A percentile compares a stretch with the other conserved stretches of the same genome.
These are phyloP conservation scores for Stipa capillata DNA, from an alignment of 176 grass and related monocot species.

Conservation along the genomic window DNA sequence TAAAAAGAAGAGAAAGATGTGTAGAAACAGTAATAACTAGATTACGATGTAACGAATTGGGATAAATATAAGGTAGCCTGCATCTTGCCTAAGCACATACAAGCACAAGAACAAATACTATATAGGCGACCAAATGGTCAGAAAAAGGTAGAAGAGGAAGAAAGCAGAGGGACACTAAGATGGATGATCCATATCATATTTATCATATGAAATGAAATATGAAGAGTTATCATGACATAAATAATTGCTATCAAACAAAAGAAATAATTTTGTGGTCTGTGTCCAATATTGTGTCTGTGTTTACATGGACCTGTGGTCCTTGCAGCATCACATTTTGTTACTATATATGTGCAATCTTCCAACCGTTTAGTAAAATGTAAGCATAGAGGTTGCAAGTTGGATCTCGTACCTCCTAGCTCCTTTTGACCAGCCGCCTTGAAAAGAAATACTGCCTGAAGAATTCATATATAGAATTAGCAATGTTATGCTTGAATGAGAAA, in stretches of 20 bases:
- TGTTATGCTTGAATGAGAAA: not conserved
- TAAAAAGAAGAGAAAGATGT: not conserved
- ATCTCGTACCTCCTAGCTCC: constrained; percentile 9
- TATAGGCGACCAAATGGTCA: not conserved
- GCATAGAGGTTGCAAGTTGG: too few species aligned
- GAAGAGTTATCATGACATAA: not conserved
- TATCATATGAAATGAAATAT: not conserved
- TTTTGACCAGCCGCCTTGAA: constrained; percentile 50
- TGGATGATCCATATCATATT: not conserved
- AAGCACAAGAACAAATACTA: not conserved
- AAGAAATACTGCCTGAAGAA: constrained; percentile 31
- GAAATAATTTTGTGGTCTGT: not conserved
- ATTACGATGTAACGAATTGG: not conserved
- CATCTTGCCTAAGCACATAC: not conserved
- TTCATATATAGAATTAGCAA: not conserved
- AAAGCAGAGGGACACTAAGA: not conserved
- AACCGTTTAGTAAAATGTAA: not conserved
- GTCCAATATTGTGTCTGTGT: not conserved
- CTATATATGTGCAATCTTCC: not conserved
- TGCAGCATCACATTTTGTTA: not conserved
- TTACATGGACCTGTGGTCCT: not conserved
- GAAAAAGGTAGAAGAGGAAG: not conserved
- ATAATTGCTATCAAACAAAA: not conserved
- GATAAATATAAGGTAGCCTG: not conserved
- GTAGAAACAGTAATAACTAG: not conserved